Evolutionary conservation across 2,329 filamentous ascomycete species (phyloP).

Genomic region (Apiospora hydei): DNA sequence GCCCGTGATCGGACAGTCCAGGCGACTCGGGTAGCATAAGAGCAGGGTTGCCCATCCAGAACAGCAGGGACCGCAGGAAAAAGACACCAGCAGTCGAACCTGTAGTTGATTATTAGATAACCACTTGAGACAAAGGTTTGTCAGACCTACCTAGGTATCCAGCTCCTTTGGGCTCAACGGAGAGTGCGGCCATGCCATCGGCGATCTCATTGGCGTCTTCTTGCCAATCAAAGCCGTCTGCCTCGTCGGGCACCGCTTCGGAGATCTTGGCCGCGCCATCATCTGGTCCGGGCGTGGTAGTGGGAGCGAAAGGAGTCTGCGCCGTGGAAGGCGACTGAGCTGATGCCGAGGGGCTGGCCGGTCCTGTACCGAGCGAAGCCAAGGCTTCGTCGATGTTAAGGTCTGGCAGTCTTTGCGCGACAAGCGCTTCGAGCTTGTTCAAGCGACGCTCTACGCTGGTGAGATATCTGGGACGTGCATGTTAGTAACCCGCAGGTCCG

Average conservation of each 20-base stretch:
- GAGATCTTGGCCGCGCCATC: conserved; percentile 32
- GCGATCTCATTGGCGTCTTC: conserved; percentile 42
- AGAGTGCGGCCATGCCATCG: conserved; percentile 46
- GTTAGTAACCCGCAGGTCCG: neutral
- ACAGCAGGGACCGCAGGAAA: conserved; percentile 40
- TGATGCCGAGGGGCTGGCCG: conserved; percentile 1
- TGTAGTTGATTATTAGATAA: conserved; percentile 6
- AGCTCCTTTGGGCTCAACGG: conserved; percentile 44
- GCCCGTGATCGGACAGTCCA: conserved; percentile 14
- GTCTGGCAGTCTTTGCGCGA: conserved; percentile 34
- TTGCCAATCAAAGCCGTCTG: conserved; percentile 44
- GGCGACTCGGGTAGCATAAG: conserved; percentile 21
- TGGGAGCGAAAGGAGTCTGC: neutral
- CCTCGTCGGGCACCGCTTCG: conserved; percentile 39
- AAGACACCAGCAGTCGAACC: conserved; percentile 42
- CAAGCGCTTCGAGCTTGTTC: conserved; percentile 32
- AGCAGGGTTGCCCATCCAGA: conserved; percentile 35
- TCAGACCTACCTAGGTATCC: conserved; percentile 41
- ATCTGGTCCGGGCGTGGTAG: neutral
- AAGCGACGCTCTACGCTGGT: conserved; percentile 36
- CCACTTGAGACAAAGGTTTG: neutral
- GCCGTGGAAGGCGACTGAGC: neutral
- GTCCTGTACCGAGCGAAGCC: neutral
- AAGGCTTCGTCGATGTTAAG: conserved; percentile 36
- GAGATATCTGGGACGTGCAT: conserved; percentile 32